Base-by-base conservation (phyloP, 2,329 filamentous ascomycete genomes). In the Rutstroemia sp. region DNA sequence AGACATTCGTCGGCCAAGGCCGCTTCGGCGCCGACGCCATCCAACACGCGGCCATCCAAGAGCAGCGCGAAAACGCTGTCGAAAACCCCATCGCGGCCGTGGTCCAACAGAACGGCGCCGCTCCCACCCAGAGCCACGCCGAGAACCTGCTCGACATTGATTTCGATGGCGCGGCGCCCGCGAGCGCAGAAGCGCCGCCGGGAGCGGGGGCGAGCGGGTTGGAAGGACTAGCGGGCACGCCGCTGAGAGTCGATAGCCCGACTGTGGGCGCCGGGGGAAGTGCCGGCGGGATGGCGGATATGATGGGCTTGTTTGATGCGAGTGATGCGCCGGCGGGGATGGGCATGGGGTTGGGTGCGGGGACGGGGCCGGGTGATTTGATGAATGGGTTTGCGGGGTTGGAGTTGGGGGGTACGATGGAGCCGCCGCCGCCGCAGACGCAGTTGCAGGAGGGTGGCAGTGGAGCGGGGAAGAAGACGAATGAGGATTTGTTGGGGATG, bases 111-210 rank as follows among this genome's bases (percentile, higher is more conserved):
- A 81, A 84, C 57, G 80, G 79, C 55, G 73, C 81, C 30, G 7
- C 53, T 5, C 72, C 77, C 25, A 68, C 79, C 6, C 86, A 91
- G 70, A 88, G 74, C 75, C 96, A 96, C 66, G 81, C 92, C 62
- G 94, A 99, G 73, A 99, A 97, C 70, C 78, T 99, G 19, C 80
- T 99, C 56, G 94, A 99, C 67, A 95, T 96, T 66, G 91, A 96
- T 72, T 96, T 96, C 69, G 94, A 97, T 68, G 94, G 92, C 25
- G 87, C 89, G 2, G 92, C 88, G 2, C 92, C 92, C 3, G 92
- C 94, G n/a, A 92, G 89, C 12, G 79, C 90, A 52, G 87, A 92
- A 62, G 81, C 81, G 55, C 77, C 83, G 61, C 79, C 83, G 16
- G 65, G 71, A n/a, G 70, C 67, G 47, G 75, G 77, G 47, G 61